A percentile compares a stretch with the other conserved stretches of the same genome.
Conservation (phyloP, 2,329 filamentous ascomycete genomes). For the Aspergillus carbonarius region DNA sequence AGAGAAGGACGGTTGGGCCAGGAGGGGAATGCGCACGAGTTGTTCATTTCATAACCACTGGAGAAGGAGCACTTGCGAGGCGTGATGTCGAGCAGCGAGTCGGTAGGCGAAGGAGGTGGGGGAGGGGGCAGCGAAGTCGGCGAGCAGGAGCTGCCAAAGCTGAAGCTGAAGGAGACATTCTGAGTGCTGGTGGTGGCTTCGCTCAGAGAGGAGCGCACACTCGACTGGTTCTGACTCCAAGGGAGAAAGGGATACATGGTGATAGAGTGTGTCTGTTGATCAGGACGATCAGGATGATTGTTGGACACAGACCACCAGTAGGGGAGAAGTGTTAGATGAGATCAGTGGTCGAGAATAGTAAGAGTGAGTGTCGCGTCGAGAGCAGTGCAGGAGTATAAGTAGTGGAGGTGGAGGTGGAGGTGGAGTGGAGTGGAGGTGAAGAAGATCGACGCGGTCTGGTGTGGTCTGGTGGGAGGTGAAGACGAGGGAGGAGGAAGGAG, state of each 20-base stretch:
- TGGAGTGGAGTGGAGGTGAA: slow-evolving; percentile 2
- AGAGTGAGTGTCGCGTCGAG: not conserved
- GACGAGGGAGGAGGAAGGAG: not conserved
- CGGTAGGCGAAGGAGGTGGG: slow-evolving; percentile 40
- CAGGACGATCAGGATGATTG: not conserved
- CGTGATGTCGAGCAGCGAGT: slow-evolving; percentile 41
- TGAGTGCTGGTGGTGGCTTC: slow-evolving; percentile 21
- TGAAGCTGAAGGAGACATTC: slow-evolving; percentile 26
- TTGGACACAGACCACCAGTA: not conserved
- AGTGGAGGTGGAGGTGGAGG: not conserved
- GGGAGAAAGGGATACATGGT: slow-evolving; percentile 24
- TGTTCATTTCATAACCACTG: slow-evolving; percentile 38
- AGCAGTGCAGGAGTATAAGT: not conserved
- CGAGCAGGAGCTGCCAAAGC: slow-evolving; percentile 26
- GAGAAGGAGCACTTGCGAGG: slow-evolving; percentile 46
- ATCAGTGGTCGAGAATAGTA: not conserved
- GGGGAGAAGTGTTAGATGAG: not conserved
- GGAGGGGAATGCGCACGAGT: slow-evolving; percentile 45
- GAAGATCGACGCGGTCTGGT: not conserved
- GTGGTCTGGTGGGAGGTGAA: not conserved
- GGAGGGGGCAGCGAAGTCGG: slow-evolving; percentile 34
- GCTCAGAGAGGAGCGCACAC: slow-evolving; percentile 23
- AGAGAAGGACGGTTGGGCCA: slow-evolving; percentile 45
- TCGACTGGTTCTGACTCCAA: slow-evolving; percentile 22
- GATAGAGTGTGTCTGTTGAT: not conserved